Evolutionary conservation across 116 monocot species (phyloP), one percentile per base, ranked within the genome.

Genomic region (Phalaenopsis hybrid): DNA sequence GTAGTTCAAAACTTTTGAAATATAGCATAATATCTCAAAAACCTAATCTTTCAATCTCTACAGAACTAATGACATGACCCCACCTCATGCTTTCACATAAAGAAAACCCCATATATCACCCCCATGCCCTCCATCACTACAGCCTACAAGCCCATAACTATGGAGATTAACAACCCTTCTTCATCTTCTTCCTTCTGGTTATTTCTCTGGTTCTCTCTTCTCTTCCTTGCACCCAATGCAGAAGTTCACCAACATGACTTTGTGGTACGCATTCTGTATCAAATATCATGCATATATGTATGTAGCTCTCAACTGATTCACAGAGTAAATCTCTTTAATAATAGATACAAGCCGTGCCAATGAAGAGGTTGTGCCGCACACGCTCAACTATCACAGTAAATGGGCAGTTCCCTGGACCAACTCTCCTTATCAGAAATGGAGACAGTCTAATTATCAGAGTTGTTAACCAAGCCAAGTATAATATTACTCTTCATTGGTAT

Each of bases 341-440:
- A 52, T 12, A 75, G 75, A 16, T 75, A 37, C 78, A 88, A 81
- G 80, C 37, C 16, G 81, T 79, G 76, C 82, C 86, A 58, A 82
- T 91, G 88, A 88, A 84, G 84, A 88, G 90, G 88, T 83, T 88
- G 88, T 91, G 90, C 90, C 82, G 68, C 45, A 86, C 69, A 2
- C 83, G 70, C 23, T 75, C 55, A 5, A 88, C 84, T 77, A 85
- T 91, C 52, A 86, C 88, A 2, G 88, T 91, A 55, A 91, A 91
- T 58, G 91, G 88, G 33, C 79, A 77, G 58, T 86, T 75, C 55
- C 91, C 91, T 0, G 91, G 91, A 2, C 91, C 91, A 17, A 85
- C 86, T 0, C 21, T 91, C 9, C 83, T 79, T 63, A 86, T 86
- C 28, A 79, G 79, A 48, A 46, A 86, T 31, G 91, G 91, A 12